These are phyloP conservation scores for Elsinoe ampelina DNA, from an alignment of 2,329 filamentous ascomycete species.

Conservation along the genomic window DNA sequence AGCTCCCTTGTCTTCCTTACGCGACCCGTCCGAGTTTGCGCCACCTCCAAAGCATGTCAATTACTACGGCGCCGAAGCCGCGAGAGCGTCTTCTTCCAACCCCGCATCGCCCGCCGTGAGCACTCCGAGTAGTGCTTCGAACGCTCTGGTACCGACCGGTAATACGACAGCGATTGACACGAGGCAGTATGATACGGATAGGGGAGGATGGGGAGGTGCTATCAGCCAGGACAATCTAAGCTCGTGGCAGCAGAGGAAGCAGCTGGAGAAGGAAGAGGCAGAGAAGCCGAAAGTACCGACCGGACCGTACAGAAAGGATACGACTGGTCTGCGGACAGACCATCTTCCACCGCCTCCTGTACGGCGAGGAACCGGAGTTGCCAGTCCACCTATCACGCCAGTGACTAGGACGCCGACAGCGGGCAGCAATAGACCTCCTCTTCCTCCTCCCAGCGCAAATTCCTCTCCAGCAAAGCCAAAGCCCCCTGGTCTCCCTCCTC, in stretches of 20 bases:
- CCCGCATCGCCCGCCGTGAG: slow-evolving; percentile 13
- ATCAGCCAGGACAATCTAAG: slow-evolving; percentile 32
- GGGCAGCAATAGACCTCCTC: slow-evolving; percentile 14
- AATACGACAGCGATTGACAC: slow-evolving; percentile 4
- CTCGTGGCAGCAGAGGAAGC: slow-evolving; percentile 29
- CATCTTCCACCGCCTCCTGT: slow-evolving; percentile 63
- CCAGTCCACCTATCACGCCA: slow-evolving; percentile 16
- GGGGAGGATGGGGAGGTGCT: slow-evolving; percentile 35
- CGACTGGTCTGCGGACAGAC: slow-evolving; percentile 59
- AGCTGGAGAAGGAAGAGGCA: slow-evolving; percentile 28
- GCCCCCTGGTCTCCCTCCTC: slow-evolving; percentile 54
- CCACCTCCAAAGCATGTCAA: slow-evolving; percentile 64
- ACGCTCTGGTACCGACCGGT: slow-evolving; percentile 24
- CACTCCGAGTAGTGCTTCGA: slow-evolving; percentile 28
- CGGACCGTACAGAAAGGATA: slow-evolving; percentile 59
- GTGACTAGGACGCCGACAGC: slow-evolving; percentile 20
- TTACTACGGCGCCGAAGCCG: slow-evolving; percentile 36
- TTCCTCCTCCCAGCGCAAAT: slow-evolving; percentile 21
- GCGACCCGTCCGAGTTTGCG: slow-evolving; percentile 68
- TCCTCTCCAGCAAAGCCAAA: slow-evolving; percentile 24
- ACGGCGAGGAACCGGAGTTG: slow-evolving; percentile 33
- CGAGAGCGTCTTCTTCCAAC: slow-evolving; percentile 24
- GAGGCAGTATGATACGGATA: slow-evolving; percentile 25
- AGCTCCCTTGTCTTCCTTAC: slow-evolving; percentile 58
- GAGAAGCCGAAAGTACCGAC: slow-evolving; percentile 37